Evolutionary conservation across 371 early-diverging fungal species (phyloP).

Genomic region (Mortierella sp.): DNA sequence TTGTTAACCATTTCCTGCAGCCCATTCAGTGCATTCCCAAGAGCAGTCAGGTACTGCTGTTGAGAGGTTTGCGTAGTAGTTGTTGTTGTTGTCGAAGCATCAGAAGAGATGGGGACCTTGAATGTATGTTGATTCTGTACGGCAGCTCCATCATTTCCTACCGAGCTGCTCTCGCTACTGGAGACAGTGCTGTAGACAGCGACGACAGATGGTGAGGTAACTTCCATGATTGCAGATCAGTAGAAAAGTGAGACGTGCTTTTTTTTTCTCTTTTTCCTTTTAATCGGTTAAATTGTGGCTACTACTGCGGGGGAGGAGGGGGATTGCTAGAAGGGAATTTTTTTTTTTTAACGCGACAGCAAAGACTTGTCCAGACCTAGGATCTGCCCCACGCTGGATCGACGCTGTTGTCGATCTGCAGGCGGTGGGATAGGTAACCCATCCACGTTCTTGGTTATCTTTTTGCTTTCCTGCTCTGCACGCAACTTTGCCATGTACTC

Average conservation of each 20-base stretch:
- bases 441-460: slow-evolving; percentile 36
- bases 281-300: too few species aligned
- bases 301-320: too few species aligned
- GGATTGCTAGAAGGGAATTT: too few species aligned
- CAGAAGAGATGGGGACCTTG: slow-evolving; percentile 12
- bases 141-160: too few species aligned
- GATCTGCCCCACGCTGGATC: slow-evolving; percentile 19
- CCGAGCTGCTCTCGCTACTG: too few species aligned
- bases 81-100: too few species aligned
- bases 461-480: slow-evolving; percentile 29
- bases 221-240: too few species aligned
- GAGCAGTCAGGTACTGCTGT: slow-evolving; percentile 32
- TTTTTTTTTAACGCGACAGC: slow-evolving; percentile 21
- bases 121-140: slow-evolving; percentile 6
- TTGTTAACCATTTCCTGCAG: slow-evolving; percentile 44
- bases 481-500: slow-evolving; percentile 41
- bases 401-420: slow-evolving; percentile 14
- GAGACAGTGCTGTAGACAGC: too few species aligned
- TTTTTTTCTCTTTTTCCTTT: too few species aligned
- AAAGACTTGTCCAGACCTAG: slow-evolving; percentile 32
- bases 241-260: too few species aligned
- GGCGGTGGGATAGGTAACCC: slow-evolving; percentile 39
- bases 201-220: too few species aligned
- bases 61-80: slow-evolving; percentile 5
- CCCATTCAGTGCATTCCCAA: slow-evolving; percentile 23